Evolutionary conservation across 192 early-diverging fungal species (phyloP), one percentile per base, ranked within the genome.

Genomic region (Endogone sp.): DNA sequence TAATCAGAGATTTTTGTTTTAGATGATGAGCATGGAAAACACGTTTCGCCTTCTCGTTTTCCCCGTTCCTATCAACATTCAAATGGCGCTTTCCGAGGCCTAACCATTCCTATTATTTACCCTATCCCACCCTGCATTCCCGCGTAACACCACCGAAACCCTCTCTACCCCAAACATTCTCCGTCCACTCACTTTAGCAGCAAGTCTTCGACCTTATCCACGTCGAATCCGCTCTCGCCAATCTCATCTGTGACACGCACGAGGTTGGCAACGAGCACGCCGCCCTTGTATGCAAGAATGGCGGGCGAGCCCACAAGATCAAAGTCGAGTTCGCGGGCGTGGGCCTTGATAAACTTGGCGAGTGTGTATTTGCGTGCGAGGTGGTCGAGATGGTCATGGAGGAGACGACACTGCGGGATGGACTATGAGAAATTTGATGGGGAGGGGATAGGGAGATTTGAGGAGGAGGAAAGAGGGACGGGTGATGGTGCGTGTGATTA

Each of bases 231-330:
- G 37, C 9, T 49, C 37, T 49, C 37, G 37, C 37, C 37, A 6
- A 49, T 16, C 37, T 49, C 37, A 16, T 85, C 81, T 16, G 77
- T 74, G 44, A 87, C 68, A 73, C 82, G 76, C 44, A 87, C 83
- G 6, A 87, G 66, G 57, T 87, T 87, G 49, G 83, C 76, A 13
- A 87, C 78, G 2, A 87, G 66, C 2, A 77, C 64, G 3, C 83
- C 83, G 56, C 79, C 77, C 31, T 81, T 75, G 68, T 87, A 87
- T 21, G 65, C 83, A n/a, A 87, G 67, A 3, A 87, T 74, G 20
- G 85, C 82, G 24, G 85, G 83, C 30, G 80, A 83, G 23, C 79
- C 85, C 4, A 83, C 78, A 16, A 82, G 71, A 64, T 87, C 85
- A 70, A 87, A 87, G 16, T 87, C 83, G 21, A 87, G 64, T 28